These are phyloP conservation scores for Ilex asprella DNA, from an alignment of 257 asterid genomes.

Conservation along the genomic window DNA sequence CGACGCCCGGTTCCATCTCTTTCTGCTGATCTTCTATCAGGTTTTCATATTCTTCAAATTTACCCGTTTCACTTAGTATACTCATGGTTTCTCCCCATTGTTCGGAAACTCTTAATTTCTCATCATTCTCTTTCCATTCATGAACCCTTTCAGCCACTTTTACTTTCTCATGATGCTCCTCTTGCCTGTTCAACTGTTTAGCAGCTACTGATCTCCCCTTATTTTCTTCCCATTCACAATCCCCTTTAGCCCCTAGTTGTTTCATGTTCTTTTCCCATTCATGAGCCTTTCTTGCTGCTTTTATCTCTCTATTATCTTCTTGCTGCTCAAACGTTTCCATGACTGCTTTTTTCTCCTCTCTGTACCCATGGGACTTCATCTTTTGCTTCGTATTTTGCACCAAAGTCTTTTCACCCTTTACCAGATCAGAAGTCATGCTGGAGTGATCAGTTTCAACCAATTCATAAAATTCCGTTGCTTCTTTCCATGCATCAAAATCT, in stretches of 20 bases:
- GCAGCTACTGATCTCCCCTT: slow-evolving; percentile 21
- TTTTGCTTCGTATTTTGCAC: slow-evolving; percentile 23
- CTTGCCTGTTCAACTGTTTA: slow-evolving; percentile 16
- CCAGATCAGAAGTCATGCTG: slow-evolving; percentile 20
- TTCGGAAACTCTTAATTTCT: slow-evolving; percentile 19
- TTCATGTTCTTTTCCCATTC: slow-evolving; percentile 26
- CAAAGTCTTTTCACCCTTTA: slow-evolving; percentile 17
- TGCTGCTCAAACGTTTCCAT: slow-evolving; percentile 22
- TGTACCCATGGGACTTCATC: slow-evolving; percentile 20
- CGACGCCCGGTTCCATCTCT: slow-evolving; percentile 23
- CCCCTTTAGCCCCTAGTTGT: slow-evolving; percentile 17
- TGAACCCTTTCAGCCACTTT: slow-evolving; percentile 17
- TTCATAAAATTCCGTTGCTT: slow-evolving; percentile 58
- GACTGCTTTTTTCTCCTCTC: slow-evolving; percentile 10
- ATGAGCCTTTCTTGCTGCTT: slow-evolving; percentile 25
- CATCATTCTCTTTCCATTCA: slow-evolving; percentile 11
- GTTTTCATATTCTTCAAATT: slow-evolving; percentile 18
- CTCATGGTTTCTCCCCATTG: slow-evolving; percentile 27
- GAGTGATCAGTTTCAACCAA: slow-evolving; percentile 42
- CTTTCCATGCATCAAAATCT: slow-evolving; percentile 58
- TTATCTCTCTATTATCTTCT: slow-evolving; percentile 21
- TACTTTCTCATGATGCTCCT: slow-evolving; percentile 25
- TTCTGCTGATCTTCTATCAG: slow-evolving; percentile 20
- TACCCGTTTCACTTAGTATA: slow-evolving; percentile 18
- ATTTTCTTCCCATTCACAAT: slow-evolving; percentile 14